Percentiles rank a stretch among this genome's conserved stretches.
Evolutionary conservation across 108 stramenopile species (phyloP).

Genomic region (Schizochytrium sp.): DNA sequence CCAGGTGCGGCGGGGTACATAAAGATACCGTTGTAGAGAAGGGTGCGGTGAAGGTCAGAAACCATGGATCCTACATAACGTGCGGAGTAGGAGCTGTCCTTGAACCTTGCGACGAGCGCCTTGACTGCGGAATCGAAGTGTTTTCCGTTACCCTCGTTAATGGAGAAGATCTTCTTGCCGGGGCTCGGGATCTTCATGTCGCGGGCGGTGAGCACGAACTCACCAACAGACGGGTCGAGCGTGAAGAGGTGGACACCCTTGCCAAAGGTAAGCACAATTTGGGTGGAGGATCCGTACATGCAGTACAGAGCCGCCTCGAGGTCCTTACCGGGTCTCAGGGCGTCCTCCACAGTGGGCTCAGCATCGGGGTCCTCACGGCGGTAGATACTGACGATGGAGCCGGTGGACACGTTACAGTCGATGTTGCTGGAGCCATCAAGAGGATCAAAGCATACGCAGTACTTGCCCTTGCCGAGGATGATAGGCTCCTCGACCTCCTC

Average conservation of each 20-base stretch:
- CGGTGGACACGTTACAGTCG: conserved; percentile 98
- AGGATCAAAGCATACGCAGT: conserved; percentile 98
- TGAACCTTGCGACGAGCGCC: conserved; percentile 88
- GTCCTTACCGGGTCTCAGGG: conserved; percentile 90
- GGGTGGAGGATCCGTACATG: conserved; percentile 93
- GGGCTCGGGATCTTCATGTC: conserved; percentile 89
- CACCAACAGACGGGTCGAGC: conserved; percentile 96
- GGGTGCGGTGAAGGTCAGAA: conserved; percentile 98
- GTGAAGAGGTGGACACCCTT: conserved; percentile 95
- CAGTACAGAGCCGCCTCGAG: conserved; percentile 96
- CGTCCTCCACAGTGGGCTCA: conserved; percentile 85
- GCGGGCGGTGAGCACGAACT: conserved; percentile 93
- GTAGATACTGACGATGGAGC: conserved; percentile 97
- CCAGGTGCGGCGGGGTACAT: conserved; percentile 94
- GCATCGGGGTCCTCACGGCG: conserved; percentile 81
- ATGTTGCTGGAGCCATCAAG: conserved; percentile 98
- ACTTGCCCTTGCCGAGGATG: conserved; percentile 90
- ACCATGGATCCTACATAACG: conserved; percentile 99
- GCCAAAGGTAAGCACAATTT: conserved; percentile 92
- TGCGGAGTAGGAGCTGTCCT: conserved; percentile 87
- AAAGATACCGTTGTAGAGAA: conserved; percentile 98
- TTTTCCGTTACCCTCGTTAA: conserved; percentile 95
- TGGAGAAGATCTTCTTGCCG: conserved; percentile 94
- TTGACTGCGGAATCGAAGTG: conserved; percentile 94
- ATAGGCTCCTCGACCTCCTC: conserved; percentile 99